Base-by-base conservation (phyloP, 805 yeast species). In the Clavispora fructus region DNA sequence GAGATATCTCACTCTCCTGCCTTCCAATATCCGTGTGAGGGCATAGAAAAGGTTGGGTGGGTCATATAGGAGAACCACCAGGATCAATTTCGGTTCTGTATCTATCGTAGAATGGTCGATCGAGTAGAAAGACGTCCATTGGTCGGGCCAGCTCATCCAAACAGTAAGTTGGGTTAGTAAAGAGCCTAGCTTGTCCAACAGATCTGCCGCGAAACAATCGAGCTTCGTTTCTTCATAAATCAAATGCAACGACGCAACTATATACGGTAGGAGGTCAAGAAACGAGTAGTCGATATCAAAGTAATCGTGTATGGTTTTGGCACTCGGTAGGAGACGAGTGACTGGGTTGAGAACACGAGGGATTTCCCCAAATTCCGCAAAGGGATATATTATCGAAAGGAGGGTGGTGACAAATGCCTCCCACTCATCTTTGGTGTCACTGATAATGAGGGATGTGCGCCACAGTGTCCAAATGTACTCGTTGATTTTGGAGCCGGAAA, bases 111-210 rank as follows among this genome's bases (percentile, higher is more conserved):
- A 44, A 1, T 42, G 44, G 7, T 69, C 68, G 3, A 65, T 53
- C 53, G 63, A 65, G 59, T 90, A 88, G 53, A 80, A 82, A 1
- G 63, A 55, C 19, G 65, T 59, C 96, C 96, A 87, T 0, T 55
- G 47, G 1, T 72, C 79, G 10, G 83, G 77, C 95, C 96, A 87
- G 6, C 86, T 82, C 79, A 84, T 78, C 82, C 87, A 79, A 11
- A 69, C 54, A 0, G 84, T 74, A 12, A 87, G 59, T 52, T 83
- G 85, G 0, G 82, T 68, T n/a, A 90, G 61, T 19, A 90, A 61
- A 1, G 65, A 25, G 0, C 85, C 80, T 27, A 91, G 55, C 29
- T 64, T 63, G 4, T 66, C 54, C 11, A 73, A 64, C 8, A 67
- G 60, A 0, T 55, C 45, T 3, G 57, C 45, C 6, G 74, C 68